phyloP scores from a whole-genome alignment of 176 grass and related monocot genomes.

The Pharus latifolius region DNA sequence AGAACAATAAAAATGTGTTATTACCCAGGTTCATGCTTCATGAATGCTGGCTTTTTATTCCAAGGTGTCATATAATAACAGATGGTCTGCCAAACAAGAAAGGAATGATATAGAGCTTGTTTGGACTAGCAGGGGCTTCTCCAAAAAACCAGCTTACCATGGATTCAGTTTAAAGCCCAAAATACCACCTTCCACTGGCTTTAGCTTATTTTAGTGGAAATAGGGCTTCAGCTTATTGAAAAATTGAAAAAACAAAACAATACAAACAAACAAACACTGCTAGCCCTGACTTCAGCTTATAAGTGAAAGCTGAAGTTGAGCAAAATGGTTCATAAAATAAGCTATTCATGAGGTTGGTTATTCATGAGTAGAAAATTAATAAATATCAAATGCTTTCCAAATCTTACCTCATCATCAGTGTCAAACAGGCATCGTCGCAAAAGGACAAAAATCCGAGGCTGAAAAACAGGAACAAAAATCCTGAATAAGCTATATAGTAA shows the following conservation, averaged over 20 bases:
- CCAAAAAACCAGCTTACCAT: too few relatives aligned
- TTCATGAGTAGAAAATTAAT: neutral
- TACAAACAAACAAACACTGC: too few relatives aligned
- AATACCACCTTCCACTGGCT: too few relatives aligned
- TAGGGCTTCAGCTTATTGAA: too few relatives aligned
- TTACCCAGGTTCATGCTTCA: conserved; percentile 8
- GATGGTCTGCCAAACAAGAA: neutral
- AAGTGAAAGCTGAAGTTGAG: too few relatives aligned
- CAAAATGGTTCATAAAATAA: too few relatives aligned
- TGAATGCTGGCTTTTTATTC: neutral
- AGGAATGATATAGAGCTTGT: too few relatives aligned
- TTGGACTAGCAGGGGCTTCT: too few relatives aligned
- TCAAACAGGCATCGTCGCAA: conserved; percentile 91
- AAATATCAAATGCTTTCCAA: neutral
- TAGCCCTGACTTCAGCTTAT: too few relatives aligned
- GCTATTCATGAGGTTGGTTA: neutral
- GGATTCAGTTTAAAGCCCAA: too few relatives aligned
- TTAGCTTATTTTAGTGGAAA: too few relatives aligned
- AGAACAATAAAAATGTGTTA: conserved; percentile 7
- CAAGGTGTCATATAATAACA: neutral
- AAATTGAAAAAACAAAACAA: too few relatives aligned
- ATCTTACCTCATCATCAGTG: conserved; percentile 89
- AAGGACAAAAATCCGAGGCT: conserved; percentile 98
- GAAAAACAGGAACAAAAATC: conserved; percentile 12
- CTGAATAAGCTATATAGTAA: conserved; percentile 18